These are phyloP conservation scores for Talaromyces sp. DNA, from an alignment of 2,329 filamentous ascomycete genomes.

Conservation along the genomic window DNA sequence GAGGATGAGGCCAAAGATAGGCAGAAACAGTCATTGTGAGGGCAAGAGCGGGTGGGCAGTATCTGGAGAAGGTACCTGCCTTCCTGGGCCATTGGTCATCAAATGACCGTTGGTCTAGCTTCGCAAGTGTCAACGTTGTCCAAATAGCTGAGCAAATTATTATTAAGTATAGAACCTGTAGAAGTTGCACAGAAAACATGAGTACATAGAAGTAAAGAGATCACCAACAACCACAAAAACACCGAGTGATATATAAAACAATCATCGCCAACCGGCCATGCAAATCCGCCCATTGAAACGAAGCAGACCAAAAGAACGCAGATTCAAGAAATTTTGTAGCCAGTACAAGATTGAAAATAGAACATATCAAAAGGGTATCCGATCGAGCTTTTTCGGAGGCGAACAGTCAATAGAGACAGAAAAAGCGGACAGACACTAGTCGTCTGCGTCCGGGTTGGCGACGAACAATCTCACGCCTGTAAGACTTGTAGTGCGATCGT, in stretches of 20 bases:
- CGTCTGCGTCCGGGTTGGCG: conserved; percentile 48
- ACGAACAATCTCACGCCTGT: conserved; percentile 48
- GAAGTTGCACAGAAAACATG: not conserved
- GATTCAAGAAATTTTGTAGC: not conserved
- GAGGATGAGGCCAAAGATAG: not conserved
- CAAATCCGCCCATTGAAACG: not conserved
- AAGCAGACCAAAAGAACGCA: conserved; percentile 5
- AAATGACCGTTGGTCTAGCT: not conserved
- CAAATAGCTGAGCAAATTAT: not conserved
- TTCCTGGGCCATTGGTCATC: not conserved
- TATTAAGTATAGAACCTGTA: not conserved
- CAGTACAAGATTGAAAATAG: not conserved
- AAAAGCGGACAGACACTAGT: conserved; percentile 4
- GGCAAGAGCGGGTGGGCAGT: not conserved
- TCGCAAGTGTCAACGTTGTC: not conserved
- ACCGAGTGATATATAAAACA: conserved; percentile 1
- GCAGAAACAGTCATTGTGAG: not conserved
- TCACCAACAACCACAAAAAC: conserved; percentile 4
- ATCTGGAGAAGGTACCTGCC: not conserved
- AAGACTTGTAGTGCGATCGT: conserved; percentile 51
- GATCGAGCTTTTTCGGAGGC: conserved; percentile 12
- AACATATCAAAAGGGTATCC: conserved; percentile 17
- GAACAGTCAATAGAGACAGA: not conserved
- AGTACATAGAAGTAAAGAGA: conserved; percentile 4
- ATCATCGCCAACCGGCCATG: conserved; percentile 13